Conservation (phyloP, 805 yeast species). For the Suhomyces prunicola region DNA sequence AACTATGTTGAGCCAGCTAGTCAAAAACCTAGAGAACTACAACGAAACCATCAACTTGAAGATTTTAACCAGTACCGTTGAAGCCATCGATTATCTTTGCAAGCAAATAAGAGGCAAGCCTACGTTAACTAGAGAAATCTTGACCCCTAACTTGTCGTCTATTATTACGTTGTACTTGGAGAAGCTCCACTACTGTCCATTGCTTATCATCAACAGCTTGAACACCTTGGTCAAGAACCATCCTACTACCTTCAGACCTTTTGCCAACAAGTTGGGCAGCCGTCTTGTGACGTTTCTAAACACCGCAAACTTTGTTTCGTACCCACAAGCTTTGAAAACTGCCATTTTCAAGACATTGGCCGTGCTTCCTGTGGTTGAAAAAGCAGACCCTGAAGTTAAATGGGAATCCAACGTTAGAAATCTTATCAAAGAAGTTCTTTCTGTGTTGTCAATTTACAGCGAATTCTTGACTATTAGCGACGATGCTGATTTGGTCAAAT, state of each 20-base stretch:
- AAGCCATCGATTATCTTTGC: constrained; percentile 40
- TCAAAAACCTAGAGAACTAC: constrained; percentile 39
- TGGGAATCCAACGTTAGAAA: constrained; percentile 48
- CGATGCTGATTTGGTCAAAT: constrained; percentile 46
- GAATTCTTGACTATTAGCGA: constrained; percentile 56
- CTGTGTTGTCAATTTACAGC: constrained; percentile 53
- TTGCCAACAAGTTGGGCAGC: constrained; percentile 57
- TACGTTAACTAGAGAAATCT: constrained; percentile 74
- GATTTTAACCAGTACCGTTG: constrained; percentile 35
- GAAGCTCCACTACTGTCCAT: constrained; percentile 26
- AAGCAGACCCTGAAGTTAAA: constrained; percentile 45
- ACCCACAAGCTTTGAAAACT: constrained; percentile 38
- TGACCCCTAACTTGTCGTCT: constrained; percentile 73
- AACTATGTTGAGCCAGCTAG: constrained; percentile 35
- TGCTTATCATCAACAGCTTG: constrained; percentile 33
- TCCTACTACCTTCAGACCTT: constrained; percentile 81
- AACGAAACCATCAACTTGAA: constrained; percentile 34
- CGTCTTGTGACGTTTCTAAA: constrained; percentile 36
- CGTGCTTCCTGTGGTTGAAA: constrained; percentile 53
- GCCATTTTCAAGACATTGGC: constrained; percentile 51
- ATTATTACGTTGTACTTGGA: constrained; percentile 56
- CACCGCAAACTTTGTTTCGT: constrained; percentile 34
- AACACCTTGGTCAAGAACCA: constrained; percentile 48
- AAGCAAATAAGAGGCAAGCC: constrained; percentile 71
- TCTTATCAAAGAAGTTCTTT: constrained; percentile 51